Percentiles rank a stretch among this genome's conserved stretches.
phyloP scores from a whole-genome alignment of 768 basidiomycete genomes.

The Amanita rimosa region DNA sequence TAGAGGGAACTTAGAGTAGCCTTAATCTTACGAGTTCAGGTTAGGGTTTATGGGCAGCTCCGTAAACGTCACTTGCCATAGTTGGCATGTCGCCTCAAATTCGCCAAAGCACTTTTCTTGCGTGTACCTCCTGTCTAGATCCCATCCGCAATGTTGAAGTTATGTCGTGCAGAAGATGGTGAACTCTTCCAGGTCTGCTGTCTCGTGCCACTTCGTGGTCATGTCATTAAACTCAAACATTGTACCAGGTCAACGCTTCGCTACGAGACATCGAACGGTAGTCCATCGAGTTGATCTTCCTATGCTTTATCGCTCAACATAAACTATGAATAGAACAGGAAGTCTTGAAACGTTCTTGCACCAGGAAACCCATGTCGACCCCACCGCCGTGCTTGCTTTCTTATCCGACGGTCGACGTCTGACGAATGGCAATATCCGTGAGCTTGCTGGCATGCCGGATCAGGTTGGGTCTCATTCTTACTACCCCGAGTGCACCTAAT shows the following conservation, averaged over 20 bases:
- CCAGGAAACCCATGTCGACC: conserved; percentile 60
- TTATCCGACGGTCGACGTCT: conserved; percentile 71
- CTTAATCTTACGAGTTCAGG: background rate
- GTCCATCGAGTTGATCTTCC: conserved; percentile 6
- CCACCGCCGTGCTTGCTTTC: conserved; percentile 64
- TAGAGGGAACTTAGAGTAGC: background rate
- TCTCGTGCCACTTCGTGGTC: background rate
- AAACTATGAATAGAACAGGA: conserved; percentile 31
- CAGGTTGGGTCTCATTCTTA: conserved; percentile 38
- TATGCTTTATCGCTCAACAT: conserved; percentile 7
- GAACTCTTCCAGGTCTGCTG: conserved; percentile 43
- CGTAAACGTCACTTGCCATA: conserved; percentile 3
- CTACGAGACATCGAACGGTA: conserved; percentile 70
- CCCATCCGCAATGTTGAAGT: conserved; percentile 37
- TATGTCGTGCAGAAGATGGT: conserved; percentile 57
- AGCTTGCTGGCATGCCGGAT: conserved; percentile 63
- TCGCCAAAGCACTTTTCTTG: conserved; percentile 1
- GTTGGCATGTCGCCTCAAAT: conserved; percentile 1
- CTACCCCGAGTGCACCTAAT: background rate
- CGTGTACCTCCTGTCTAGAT: background rate
- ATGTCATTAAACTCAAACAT: background rate
- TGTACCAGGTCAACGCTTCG: conserved; percentile 42
- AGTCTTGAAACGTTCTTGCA: conserved; percentile 64
- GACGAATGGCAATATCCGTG: conserved; percentile 59
- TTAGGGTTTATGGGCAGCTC: conserved; percentile 4